Conservation (phyloP, 108 stramenopile genomes). For the Skeletonema grethae region DNA sequence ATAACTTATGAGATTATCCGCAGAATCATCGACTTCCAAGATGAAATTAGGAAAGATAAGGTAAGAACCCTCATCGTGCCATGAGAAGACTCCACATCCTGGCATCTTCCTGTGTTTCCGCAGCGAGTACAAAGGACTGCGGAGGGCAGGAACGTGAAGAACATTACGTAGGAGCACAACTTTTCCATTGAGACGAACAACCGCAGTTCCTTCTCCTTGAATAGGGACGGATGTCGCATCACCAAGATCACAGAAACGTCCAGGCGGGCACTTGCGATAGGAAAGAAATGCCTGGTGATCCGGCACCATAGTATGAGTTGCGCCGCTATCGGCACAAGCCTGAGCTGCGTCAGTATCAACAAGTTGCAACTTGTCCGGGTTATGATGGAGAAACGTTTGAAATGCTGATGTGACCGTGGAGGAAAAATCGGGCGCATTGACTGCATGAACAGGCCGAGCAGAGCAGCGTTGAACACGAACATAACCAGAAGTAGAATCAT, state of each 20-base stretch:
- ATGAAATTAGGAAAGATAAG: slow-evolving; percentile 16
- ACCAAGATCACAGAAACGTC: not conserved
- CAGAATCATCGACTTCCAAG: slow-evolving; percentile 3
- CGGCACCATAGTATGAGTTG: slow-evolving; percentile 22
- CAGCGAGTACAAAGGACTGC: slow-evolving; percentile 13
- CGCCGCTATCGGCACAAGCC: slow-evolving; percentile 16
- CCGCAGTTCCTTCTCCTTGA: slow-evolving; percentile 1
- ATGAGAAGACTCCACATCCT: slow-evolving; percentile 21
- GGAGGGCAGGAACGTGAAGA: slow-evolving; percentile 23
- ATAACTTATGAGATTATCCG: slow-evolving; percentile 12
- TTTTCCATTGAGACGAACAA: slow-evolving; percentile 11
- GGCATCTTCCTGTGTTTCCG: not conserved
- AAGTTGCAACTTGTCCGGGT: no score
- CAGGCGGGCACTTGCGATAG: not conserved
- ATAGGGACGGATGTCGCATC: slow-evolving; percentile 1
- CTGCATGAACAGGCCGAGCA: no score
- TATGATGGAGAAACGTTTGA: no score
- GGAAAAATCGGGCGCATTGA: no score
- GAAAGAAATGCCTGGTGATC: slow-evolving; percentile 17
- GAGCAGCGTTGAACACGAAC: no score
- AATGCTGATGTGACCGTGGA: no score
- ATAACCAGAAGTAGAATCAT: no score
- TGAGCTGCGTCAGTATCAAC: no score
- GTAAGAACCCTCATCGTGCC: not conserved
- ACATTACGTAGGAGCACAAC: slow-evolving; percentile 9